A percentile compares a stretch with the other conserved stretches of the same genome.
Evolutionary conservation across 805 yeast genomes (phyloP).

Genomic region (Lipomyces orientalis): DNA sequence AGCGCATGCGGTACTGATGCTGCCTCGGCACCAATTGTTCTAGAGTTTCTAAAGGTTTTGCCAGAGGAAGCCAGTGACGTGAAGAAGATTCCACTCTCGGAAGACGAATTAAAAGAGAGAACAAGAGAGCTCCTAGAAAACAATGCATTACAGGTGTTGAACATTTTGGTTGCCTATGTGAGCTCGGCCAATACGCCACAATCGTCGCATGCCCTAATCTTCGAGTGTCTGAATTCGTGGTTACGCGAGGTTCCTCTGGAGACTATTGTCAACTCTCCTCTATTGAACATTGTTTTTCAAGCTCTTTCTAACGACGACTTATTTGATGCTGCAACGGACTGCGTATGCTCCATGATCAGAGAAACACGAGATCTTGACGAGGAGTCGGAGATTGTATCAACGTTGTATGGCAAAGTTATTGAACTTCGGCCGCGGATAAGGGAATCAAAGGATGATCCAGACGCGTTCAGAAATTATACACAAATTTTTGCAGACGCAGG

Average conservation of each 20-base stretch:
- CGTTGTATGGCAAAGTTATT: conserved; percentile 71
- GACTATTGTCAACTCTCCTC: conserved; percentile 65
- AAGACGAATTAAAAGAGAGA: conserved; percentile 75
- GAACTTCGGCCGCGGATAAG: conserved; percentile 57
- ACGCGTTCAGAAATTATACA: conserved; percentile 69
- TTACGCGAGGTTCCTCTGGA: conserved; percentile 81
- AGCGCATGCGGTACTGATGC: conserved; percentile 50
- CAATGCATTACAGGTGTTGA: conserved; percentile 71
- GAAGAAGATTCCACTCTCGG: conserved; percentile 76
- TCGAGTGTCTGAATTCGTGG: conserved; percentile 89
- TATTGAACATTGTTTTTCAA: conserved; percentile 71
- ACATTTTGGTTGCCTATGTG: conserved; percentile 62
- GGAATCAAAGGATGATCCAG: conserved; percentile 59
- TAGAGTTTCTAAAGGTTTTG: conserved; percentile 82
- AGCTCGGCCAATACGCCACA: conserved; percentile 45
- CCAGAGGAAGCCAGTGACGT: conserved; percentile 90
- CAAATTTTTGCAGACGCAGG: conserved; percentile 89
- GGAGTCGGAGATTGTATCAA: conserved; percentile 59
- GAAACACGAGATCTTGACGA: conserved; percentile 76
- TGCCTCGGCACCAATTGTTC: conserved; percentile 54
- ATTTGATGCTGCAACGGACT: conserved; percentile 85
- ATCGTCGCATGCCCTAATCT: conserved; percentile 53
- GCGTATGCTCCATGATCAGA: conserved; percentile 76
- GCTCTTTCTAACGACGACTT: conserved; percentile 64
- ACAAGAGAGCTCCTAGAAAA: conserved; percentile 65